These are phyloP conservation scores for Ophiostoma pallidulum DNA, from an alignment of 2,329 filamentous ascomycete species.

Conservation along the genomic window DNA sequence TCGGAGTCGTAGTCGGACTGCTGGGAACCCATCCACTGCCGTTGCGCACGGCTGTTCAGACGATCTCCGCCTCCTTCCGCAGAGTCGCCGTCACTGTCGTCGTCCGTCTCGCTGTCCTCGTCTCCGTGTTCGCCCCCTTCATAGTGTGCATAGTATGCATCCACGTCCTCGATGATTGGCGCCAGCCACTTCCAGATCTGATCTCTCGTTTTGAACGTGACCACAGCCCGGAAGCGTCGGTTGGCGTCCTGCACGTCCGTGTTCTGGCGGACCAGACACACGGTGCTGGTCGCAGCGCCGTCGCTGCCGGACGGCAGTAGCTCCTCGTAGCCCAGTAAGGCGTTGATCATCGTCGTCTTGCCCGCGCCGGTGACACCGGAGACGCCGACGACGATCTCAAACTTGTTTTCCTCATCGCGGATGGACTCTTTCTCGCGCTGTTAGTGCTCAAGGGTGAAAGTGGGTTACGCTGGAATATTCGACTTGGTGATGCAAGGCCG, in stretches of 20 bases:
- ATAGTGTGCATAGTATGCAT: neutral
- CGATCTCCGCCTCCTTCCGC: neutral
- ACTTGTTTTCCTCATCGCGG: neutral
- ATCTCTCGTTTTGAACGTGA: neutral
- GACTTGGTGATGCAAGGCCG: too few relatives aligned
- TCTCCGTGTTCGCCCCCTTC: neutral
- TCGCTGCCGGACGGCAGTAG: slow-evolving; percentile 12
- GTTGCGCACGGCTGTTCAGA: too few relatives aligned
- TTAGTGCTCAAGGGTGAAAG: too few relatives aligned
- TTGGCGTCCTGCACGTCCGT: neutral
- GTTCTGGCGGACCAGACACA: slow-evolving; percentile 7
- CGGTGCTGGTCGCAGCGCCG: slow-evolving; percentile 6
- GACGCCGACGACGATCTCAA: slow-evolving; percentile 7
- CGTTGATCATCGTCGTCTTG: slow-evolving; percentile 12
- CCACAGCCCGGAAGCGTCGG: neutral
- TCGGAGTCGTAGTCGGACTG: neutral
- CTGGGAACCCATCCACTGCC: too few relatives aligned
- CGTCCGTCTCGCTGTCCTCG: neutral
- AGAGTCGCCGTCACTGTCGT: neutral
- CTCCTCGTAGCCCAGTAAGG: slow-evolving; percentile 9
- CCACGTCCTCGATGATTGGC: slow-evolving; percentile 1
- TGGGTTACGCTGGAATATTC: too few relatives aligned
- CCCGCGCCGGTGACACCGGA: slow-evolving; percentile 10
- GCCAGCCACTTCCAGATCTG: slow-evolving; percentile 3
- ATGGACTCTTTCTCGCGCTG: slow-evolving; percentile 4